A percentile compares a stretch with the other conserved stretches of the same genome.
phyloP scores from a whole-genome alignment of 345 rosid species.

The Acer saccharum region DNA sequence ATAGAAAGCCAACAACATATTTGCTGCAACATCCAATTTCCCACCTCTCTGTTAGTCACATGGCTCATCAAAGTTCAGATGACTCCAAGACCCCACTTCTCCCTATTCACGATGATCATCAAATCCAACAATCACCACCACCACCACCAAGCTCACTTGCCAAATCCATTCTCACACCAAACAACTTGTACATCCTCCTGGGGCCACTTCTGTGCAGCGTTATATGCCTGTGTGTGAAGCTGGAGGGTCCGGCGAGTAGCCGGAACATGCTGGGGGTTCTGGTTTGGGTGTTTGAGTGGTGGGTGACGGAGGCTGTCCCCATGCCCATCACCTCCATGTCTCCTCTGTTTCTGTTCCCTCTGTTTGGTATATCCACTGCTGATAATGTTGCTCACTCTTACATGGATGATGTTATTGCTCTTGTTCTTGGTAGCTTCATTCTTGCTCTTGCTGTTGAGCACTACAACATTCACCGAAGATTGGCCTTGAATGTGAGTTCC shows the following conservation, averaged over 20 bases:
- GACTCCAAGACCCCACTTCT: constrained; percentile 65
- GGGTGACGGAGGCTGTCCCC: constrained; percentile 94
- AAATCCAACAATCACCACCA: constrained; percentile 18
- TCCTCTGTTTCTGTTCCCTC: constrained; percentile 84
- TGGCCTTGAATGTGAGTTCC: constrained; percentile 80
- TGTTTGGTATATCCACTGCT: constrained; percentile 71
- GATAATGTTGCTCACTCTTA: constrained; percentile 71
- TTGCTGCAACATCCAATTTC: not conserved
- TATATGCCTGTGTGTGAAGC: constrained; percentile 44
- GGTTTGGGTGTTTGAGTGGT: constrained; percentile 85
- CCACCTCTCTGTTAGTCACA: not conserved
- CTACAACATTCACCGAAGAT: constrained; percentile 76
- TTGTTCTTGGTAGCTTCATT: constrained; percentile 87
- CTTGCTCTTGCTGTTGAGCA: constrained; percentile 96
- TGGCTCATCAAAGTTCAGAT: constrained; percentile 27
- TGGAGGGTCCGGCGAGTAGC: constrained; percentile 45
- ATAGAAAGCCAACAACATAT: too few relatives aligned
- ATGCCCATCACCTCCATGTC: constrained; percentile 92
- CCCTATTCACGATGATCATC: constrained; percentile 30
- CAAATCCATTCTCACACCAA: constrained; percentile 41
- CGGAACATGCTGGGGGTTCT: constrained; percentile 75
- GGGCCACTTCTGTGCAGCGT: constrained; percentile 67
- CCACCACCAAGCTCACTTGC: constrained; percentile 8
- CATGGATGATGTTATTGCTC: constrained; percentile 91
- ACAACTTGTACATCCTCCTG: constrained; percentile 52